phyloP scores from a whole-genome alignment of 2,329 filamentous ascomycete genomes.

The Neurospora crassa region DNA sequence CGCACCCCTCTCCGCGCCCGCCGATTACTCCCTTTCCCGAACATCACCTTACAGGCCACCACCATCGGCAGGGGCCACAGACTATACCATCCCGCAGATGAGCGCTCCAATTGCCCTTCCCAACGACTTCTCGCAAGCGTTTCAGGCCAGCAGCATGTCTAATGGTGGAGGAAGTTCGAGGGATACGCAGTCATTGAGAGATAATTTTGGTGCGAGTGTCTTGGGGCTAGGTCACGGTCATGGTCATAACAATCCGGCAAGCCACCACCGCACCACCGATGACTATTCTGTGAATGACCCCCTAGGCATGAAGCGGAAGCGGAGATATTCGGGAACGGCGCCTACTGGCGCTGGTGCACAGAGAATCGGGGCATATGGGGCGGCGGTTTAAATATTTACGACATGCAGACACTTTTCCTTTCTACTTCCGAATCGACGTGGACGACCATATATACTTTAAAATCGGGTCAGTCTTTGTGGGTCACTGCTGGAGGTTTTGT shows the following conservation, averaged over 20 bases:
- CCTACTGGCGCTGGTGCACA: not conserved
- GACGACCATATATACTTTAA: not conserved
- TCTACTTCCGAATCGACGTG: not conserved
- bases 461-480: not conserved
- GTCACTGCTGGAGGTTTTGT: not conserved
- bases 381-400: not conserved
- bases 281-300: constrained; percentile 19
- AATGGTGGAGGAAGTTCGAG: constrained; percentile 24
- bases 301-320: constrained; percentile 28
- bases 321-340: constrained; percentile 24
- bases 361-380: not conserved
- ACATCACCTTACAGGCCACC: constrained; percentile 25
- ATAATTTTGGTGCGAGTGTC: constrained; percentile 31
- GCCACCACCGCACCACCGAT: constrained; percentile 17
- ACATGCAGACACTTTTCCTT: not conserved
- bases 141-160: constrained; percentile 32
- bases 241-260: constrained; percentile 14
- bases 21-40: constrained; percentile 40
- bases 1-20: constrained; percentile 43
- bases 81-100: constrained; percentile 45
- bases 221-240: constrained; percentile 14
- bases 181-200: constrained; percentile 32
- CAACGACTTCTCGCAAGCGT: constrained; percentile 41
- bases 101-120: constrained; percentile 44
- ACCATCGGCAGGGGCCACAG: constrained; percentile 22